Evolutionary conservation across 768 basidiomycete genomes (phyloP).

Genomic region (Leccinum aurantiacum): DNA sequence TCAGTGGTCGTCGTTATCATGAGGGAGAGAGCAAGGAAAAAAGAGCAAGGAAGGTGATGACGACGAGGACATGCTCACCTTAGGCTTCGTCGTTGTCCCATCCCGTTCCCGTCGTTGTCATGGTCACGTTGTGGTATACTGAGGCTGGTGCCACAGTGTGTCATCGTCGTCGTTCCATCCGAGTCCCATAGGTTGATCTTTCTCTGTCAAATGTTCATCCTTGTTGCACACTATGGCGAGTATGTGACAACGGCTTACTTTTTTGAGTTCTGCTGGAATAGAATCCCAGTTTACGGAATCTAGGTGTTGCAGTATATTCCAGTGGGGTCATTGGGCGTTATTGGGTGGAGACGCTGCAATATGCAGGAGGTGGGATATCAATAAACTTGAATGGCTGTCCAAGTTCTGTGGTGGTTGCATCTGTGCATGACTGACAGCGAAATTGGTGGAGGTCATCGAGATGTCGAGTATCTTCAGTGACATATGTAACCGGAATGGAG

Average conservation of each 20-base stretch:
- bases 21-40: no score
- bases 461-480: conserved; percentile 45
- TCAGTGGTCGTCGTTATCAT: no score
- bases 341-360: conserved; percentile 60
- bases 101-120: no score
- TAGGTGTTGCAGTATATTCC: conserved; percentile 47
- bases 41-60: no score
- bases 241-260: conserved; percentile 39
- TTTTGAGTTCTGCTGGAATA: conserved; percentile 59
- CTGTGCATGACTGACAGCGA: conserved; percentile 9
- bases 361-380: conserved; percentile 55
- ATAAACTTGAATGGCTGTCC: no score
- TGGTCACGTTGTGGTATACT: no score
- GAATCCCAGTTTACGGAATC: conserved; percentile 61
- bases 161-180: no score
- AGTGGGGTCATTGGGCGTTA: conserved; percentile 49
- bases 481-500: not conserved
- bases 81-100: no score
- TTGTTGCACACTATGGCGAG: not conserved
- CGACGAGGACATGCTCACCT: no score
- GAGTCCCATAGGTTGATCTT: conserved; percentile 48
- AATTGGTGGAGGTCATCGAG: conserved; percentile 24
- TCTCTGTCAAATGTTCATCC: conserved; percentile 40
- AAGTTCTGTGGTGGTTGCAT: conserved; percentile 28
- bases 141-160: no score